Evolutionary conservation across 2,329 filamentous ascomycete genomes (phyloP).

Genomic region (Nemania bipapillata): DNA sequence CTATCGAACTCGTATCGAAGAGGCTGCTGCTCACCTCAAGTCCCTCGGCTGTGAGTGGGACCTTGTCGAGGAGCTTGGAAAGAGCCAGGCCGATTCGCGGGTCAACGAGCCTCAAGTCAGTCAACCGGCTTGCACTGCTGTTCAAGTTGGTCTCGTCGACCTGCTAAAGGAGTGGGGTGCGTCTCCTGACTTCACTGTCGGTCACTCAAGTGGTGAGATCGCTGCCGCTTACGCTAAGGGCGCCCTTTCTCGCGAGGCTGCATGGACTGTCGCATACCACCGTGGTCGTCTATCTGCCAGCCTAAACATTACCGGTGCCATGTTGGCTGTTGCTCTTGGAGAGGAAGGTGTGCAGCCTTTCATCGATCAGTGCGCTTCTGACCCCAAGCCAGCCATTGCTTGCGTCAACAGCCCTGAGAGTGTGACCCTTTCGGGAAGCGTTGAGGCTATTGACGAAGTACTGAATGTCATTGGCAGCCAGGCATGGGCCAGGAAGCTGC

Average conservation of each 20-base stretch:
- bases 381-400: conserved; percentile 46
- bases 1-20: conserved; percentile 45
- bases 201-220: conserved; percentile 57
- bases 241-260: conserved; percentile 49
- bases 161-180: conserved; percentile 49
- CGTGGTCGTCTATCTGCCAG: conserved; percentile 47
- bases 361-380: conserved; percentile 42
- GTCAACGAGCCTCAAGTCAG: conserved; percentile 49
- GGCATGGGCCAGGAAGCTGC: conserved; percentile 52
- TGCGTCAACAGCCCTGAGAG: conserved; percentile 49
- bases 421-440: conserved; percentile 48
- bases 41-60: conserved; percentile 46
- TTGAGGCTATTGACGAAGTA: conserved; percentile 48
- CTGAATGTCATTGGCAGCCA: conserved; percentile 47
- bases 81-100: conserved; percentile 42
- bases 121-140: conserved; percentile 47
- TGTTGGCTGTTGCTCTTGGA: conserved; percentile 48
- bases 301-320: conserved; percentile 43
- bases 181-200: conserved; percentile 51
- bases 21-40: conserved; percentile 45
- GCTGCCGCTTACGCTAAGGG: conserved; percentile 57
- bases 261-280: conserved; percentile 49
- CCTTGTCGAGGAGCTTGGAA: conserved; percentile 44
- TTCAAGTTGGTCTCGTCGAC: conserved; percentile 47
- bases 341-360: conserved; percentile 42